Evolutionary conservation across 2,329 filamentous ascomycete genomes (phyloP).

Genomic region (Diaporthe sp.): DNA sequence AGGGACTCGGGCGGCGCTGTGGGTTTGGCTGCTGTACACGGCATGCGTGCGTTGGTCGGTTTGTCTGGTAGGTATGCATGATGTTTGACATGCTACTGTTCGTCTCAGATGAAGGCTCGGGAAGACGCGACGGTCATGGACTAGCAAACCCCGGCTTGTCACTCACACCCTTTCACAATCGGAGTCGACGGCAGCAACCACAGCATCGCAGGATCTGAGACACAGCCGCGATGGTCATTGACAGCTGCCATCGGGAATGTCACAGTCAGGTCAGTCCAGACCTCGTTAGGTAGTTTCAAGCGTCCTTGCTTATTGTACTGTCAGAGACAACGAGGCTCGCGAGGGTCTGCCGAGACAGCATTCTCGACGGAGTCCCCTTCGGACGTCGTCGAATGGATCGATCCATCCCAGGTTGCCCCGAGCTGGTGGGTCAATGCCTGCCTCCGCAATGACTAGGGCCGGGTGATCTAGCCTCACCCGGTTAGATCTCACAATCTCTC

Average conservation of each 20-base stretch:
- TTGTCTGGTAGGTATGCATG: not conserved
- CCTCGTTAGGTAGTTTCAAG: not conserved
- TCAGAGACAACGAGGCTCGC: not conserved
- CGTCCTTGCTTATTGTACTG: not conserved
- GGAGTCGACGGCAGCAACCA: not conserved
- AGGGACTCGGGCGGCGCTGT: not conserved
- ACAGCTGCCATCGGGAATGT: not conserved
- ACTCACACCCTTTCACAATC: not conserved
- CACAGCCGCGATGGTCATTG: not conserved
- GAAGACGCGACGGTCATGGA: not conserved
- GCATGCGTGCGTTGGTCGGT: not conserved
- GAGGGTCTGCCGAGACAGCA: not conserved
- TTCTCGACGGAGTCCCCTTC: not conserved
- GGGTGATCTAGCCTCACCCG: conserved; percentile 11
- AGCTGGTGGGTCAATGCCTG: not conserved
- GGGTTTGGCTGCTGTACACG: not conserved
- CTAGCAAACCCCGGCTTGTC: not conserved
- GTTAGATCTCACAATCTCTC: not conserved
- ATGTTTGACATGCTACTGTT: not conserved
- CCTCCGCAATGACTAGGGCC: conserved; percentile 10
- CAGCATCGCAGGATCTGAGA: not conserved
- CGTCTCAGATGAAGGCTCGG: not conserved
- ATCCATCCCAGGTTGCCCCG: conserved; percentile 2
- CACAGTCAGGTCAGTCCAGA: not conserved
- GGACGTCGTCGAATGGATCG: conserved; percentile 1